phyloP scores from a whole-genome alignment of 768 basidiomycete genomes.

The Suillus americanus region DNA sequence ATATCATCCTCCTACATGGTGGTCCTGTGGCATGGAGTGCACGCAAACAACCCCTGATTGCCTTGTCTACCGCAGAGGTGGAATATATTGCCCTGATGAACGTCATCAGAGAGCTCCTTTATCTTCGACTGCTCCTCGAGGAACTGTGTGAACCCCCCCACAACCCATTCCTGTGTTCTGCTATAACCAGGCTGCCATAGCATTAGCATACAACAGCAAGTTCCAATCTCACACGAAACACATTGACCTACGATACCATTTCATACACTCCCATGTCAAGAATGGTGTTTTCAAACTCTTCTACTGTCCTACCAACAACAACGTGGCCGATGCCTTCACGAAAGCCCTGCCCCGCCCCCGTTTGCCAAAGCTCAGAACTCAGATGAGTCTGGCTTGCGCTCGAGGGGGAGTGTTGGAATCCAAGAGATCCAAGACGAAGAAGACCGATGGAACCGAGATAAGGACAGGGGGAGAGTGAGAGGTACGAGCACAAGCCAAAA shows the following conservation, averaged over 20 bases:
- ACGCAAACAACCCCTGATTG: background rate
- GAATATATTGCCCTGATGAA: background rate
- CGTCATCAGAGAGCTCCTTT: background rate
- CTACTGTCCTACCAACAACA: conserved; percentile 5
- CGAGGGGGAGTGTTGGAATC: no score
- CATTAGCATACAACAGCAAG: conserved; percentile 25
- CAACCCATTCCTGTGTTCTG: background rate
- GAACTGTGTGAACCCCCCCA: background rate
- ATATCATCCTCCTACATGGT: background rate
- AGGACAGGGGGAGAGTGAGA: no score
- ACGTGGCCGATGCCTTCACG: no score
- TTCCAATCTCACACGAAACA: conserved; percentile 36
- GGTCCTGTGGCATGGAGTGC: background rate
- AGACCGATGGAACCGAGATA: no score
- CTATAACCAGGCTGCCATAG: conserved; percentile 32
- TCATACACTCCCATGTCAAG: conserved; percentile 28
- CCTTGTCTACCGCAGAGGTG: background rate
- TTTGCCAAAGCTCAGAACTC: no score
- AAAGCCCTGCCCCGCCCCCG: no score
- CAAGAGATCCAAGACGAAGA: no score
- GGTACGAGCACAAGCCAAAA: no score
- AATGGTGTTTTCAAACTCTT: conserved; percentile 13
- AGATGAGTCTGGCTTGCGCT: no score
- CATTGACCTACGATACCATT: conserved; percentile 37
- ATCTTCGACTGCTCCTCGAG: background rate